phyloP scores from a whole-genome alignment of 352 stramenopile genomes.

The Globisporangium nodosum region DNA sequence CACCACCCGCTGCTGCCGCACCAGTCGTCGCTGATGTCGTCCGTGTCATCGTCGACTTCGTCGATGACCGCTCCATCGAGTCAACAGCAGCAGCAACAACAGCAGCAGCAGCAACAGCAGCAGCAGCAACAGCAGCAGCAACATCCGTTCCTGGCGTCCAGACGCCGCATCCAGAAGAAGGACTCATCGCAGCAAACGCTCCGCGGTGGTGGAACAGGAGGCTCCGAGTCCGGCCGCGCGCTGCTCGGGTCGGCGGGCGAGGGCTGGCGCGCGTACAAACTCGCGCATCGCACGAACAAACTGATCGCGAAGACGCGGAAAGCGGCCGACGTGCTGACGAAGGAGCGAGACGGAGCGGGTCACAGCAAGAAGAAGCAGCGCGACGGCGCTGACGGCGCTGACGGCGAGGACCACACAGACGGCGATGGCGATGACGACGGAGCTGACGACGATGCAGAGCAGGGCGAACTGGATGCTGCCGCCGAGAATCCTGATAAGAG shows the following conservation, averaged over 20 bases:
- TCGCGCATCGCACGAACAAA: conserved; percentile 53
- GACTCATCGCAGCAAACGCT: conserved; percentile 5
- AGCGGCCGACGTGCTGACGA: conserved; percentile 27
- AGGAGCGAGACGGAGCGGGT: conserved; percentile 13
- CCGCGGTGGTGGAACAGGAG: neutral
- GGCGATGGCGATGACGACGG: neutral
- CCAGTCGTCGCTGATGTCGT: neutral
- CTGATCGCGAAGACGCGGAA: conserved; percentile 56
- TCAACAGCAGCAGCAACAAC: neutral
- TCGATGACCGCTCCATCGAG: neutral
- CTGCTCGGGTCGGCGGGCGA: conserved; percentile 12
- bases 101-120: neutral
- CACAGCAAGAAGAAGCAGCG: conserved; percentile 2
- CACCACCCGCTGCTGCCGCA: conserved; percentile 7
- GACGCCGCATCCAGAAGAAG: conserved; percentile 11
- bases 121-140: conserved; percentile 5
- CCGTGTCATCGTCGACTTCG: neutral
- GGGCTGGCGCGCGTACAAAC: conserved; percentile 56
- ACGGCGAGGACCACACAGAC: neutral
- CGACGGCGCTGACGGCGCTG: too few species aligned
- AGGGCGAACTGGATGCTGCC: neutral
- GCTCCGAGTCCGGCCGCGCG: conserved; percentile 2
- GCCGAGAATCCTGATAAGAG: neutral
- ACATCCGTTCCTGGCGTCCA: conserved; percentile 6
- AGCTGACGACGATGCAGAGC: neutral